Base-by-base conservation (phyloP, 257 asterid genomes). In the Nicotiana knightiana region DNA sequence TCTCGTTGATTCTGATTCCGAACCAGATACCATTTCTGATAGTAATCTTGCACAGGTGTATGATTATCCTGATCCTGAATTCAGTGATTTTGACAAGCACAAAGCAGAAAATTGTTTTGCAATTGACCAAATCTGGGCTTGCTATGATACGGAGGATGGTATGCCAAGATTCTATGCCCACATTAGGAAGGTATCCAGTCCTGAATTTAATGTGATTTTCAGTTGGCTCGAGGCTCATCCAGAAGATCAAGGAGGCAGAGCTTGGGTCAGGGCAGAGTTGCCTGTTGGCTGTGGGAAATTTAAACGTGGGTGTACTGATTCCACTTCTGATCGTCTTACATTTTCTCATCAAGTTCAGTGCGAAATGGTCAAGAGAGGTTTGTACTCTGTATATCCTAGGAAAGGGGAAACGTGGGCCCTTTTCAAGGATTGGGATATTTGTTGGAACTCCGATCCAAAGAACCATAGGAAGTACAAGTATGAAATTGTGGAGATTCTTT, bases 81-180 rank as follows among this genome's bases (percentile, higher is more conserved):
- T 94, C 81, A 80, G 83, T 87, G 92, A 93, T 85, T 94, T 94
- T 70, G 97, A 93, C 51, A 89, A 86, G 89, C 81, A 63, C 33
- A 90, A 89, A 73, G 91, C 82, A 58, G 88, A 81, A 37, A 76
- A 62, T 51, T 57, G 77, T 81, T 93, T 94, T 85, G 80, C 86
- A 59, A 89, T 53, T 80, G 87, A 84, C 86, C 98, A 94, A 81
- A 78, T 87, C 81, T 94, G 98, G 98, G 97, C 97, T 85, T 93
- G 95, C 81, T 94, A 91, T 67, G 97, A 89, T 82, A 57, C 86
- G 30, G 73, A 46, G 9, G 93, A 93, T 83, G 87, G 92, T 78
- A 90, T 94, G 98, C 98, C 98, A 33, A 91, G 98, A 85, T 94
- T 82, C 81, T 89, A 93, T 65, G 97, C 97, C 15, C 91, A 82